Evolutionary conservation across 2,329 filamentous ascomycete genomes (phyloP), one percentile per base, ranked within the genome.

Genomic region (Fusarium veterinarium): DNA sequence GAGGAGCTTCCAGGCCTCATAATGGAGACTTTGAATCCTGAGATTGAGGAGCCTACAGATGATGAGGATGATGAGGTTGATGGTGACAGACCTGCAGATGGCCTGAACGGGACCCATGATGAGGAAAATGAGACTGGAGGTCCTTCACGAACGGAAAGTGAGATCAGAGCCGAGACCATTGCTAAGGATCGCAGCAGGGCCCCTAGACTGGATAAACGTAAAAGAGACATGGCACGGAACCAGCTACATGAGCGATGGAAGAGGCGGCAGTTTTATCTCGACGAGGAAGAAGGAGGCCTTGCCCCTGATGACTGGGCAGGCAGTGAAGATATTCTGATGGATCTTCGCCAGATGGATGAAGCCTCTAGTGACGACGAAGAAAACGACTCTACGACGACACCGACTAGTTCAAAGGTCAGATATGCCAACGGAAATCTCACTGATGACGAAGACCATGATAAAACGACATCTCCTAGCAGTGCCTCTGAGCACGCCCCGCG

Each of bases 261-360:
- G 76, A 88, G 92, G 65, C 87, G 94, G 49, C 90, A 91, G 42
- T 97, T 96, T 76, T 97, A 96, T 76, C 88, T 94, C 1, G 94
- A 97, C 64, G 92, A 95, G 80, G 94, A 97, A 83, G 94, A 97
- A 80, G 94, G 94, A 5, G 88, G 89, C 14, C 79, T 81, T n/a
- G 85, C 89, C 4, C 92, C 92, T 0, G 84, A 88, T 11, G 90
- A 89, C 31, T 95, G 91, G 85, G 84, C 87, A 28, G 85, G 88
- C 9, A 86, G 89, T 19, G 87, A 92, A 45, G 90, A 91, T 71
- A 81, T 91, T 16, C 80, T 89, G 2, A 81, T 78, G 20, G 81
- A 82, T 53, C 78, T 80, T 17, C 75, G 74, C 8, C 72, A 70
- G 30, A 75, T 79, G 7, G 78, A 78, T 5, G 86, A 88, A 55